Evolutionary conservation across 805 yeast species (phyloP), one percentile per base, ranked within the genome.

Genomic region (Lipomyces orientalis): DNA sequence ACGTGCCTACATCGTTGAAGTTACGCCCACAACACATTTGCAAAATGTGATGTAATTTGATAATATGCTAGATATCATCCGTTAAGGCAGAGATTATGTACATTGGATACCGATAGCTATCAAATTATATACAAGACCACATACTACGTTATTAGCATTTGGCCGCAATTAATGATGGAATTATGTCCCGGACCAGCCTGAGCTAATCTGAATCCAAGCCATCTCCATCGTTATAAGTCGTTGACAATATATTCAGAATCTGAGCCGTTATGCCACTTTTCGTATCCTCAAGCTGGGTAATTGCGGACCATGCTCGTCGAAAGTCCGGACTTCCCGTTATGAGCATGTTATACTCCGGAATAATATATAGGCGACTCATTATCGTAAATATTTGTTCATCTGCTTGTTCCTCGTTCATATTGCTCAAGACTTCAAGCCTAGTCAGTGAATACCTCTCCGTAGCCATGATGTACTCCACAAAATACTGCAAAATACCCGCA

Each of bases 351-450:
- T 25, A 56, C 8, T 35, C 19, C 7, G 33, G 35, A 19, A n/a
- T 43, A 14, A 31, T 52, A 55, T 33, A 37, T 54, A 65, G 9
- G 4, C 55, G 25, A 10, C 60, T 22, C 68, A 65, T 65, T 10
- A 65, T 29, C 2, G 64, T 60, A 43, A 22, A 61, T 39, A 65
- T 37, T 29, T 60, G 62, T 39, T 60, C 68, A 33, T 65, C 65
- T 16, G 39, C 58, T 9, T 49, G n/a, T 31, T 55, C 61, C 10
- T 51, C 35, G 16, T 60, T 58, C 33, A 56, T 14, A 49, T 60
- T 61, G 29, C 65, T 46, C 1, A 65, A 39, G 14, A 52, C 54
- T 16, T 57, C 60, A 8, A 65, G 60, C 16, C 59, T 60, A 10
- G 34, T 52, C 16, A 61, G 60, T 10, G 6, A 22, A 29, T 56